Evolutionary conservation across 768 basidiomycete genomes (phyloP).

Genomic region (Lactarius vividus): DNA sequence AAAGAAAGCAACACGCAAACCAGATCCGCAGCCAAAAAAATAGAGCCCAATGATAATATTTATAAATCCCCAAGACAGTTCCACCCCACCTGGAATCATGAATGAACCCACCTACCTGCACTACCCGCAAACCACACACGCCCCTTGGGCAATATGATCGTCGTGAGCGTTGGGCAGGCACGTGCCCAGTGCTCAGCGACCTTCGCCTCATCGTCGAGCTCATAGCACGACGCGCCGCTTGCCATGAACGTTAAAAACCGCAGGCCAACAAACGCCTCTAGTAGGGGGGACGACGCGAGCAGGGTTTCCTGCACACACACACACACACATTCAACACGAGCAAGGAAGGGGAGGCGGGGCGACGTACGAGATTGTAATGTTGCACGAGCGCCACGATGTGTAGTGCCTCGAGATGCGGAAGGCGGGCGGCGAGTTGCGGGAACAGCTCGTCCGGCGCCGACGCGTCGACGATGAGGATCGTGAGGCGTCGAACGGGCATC

Average conservation of each 20-base stretch:
- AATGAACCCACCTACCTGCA: constrained; percentile 25
- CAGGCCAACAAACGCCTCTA: constrained; percentile 40
- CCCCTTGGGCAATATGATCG: constrained; percentile 63
- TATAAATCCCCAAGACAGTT: no score
- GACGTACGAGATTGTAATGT: constrained; percentile 46
- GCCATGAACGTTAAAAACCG: constrained; percentile 64
- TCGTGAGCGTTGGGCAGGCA: constrained; percentile 58
- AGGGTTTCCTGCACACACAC: constrained; percentile 39
- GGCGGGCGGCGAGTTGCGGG: constrained; percentile 44
- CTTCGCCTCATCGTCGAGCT: constrained; percentile 42
- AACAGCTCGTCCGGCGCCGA: constrained; percentile 42
- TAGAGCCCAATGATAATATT: no score
- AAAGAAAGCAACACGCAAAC: no score
- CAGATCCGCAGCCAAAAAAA: no score
- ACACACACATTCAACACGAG: constrained; percentile 10
- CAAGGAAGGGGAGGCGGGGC: neutral
- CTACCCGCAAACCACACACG: constrained; percentile 52
- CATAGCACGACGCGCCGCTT: constrained; percentile 31
- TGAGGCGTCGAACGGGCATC: constrained; percentile 46
- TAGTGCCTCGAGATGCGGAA: constrained; percentile 54
- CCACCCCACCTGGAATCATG: neutral
- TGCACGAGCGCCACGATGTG: constrained; percentile 57
- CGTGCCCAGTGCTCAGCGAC: constrained; percentile 56
- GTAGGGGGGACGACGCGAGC: constrained; percentile 39
- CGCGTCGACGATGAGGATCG: constrained; percentile 57